Evolutionary conservation across 2,329 filamentous ascomycete species (phyloP).

Genomic region (Rutstroemia sp.): DNA sequence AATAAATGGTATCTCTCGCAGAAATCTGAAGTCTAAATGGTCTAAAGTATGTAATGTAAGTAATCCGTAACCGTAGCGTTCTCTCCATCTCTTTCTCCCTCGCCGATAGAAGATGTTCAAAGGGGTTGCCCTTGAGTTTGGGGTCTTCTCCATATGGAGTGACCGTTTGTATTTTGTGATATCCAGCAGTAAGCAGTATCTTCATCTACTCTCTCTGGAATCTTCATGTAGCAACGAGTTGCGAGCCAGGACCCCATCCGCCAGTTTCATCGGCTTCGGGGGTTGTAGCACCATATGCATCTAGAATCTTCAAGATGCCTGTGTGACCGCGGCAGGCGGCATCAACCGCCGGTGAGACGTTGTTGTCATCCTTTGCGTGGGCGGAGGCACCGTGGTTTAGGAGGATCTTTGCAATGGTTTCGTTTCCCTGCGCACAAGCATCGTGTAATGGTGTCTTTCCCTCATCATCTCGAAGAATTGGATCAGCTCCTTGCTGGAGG

Average conservation of each 20-base stretch:
- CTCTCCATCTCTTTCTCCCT: too few relatives aligned
- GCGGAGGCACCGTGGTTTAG: background rate
- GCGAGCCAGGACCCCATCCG: background rate
- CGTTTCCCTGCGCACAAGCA: slow-evolving; percentile 5
- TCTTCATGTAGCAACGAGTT: too few relatives aligned
- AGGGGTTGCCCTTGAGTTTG: too few relatives aligned
- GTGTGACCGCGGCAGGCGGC: background rate
- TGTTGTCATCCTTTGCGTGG: slow-evolving; percentile 2
- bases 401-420: slow-evolving; percentile 1
- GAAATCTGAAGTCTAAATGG: background rate
- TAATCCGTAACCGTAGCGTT: too few relatives aligned
- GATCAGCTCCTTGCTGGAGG: slow-evolving; percentile 10
- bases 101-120: too few relatives aligned
- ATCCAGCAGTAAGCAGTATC: background rate
- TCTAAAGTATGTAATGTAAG: too few relatives aligned
- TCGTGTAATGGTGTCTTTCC: slow-evolving; percentile 7
- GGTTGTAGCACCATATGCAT: background rate
- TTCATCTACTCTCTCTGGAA: background rate
- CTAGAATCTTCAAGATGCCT: background rate
- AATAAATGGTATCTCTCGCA: slow-evolving; percentile 7
- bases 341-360: background rate
- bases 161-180: too few relatives aligned
- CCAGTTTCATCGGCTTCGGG: background rate
- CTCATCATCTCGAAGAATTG: background rate
- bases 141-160: too few relatives aligned